Evolutionary conservation across 805 yeast genomes (phyloP).

Genomic region (Nakazawaea ambrosiae): DNA sequence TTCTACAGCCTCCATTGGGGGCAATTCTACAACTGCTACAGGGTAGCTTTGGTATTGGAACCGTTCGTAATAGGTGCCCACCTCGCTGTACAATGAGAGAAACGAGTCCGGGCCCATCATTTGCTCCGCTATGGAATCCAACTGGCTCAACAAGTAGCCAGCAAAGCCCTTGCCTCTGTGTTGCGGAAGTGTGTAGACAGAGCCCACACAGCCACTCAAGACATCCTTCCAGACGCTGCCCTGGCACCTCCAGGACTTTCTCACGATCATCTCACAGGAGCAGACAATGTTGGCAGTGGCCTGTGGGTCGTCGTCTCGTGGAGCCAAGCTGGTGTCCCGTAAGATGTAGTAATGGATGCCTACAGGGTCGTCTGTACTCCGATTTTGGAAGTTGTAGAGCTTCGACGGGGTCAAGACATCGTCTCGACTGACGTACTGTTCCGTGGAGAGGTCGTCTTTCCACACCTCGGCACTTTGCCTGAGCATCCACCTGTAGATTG

Average conservation of each 20-base stretch:
- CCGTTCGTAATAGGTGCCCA: slow-evolving; percentile 59
- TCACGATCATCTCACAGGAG: slow-evolving; percentile 22
- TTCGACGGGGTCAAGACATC: slow-evolving; percentile 12
- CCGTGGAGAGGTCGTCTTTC: slow-evolving; percentile 19
- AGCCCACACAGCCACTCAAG: slow-evolving; percentile 41
- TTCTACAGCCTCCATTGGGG: neutral
- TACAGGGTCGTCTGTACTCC: slow-evolving; percentile 9
- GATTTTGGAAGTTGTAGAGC: slow-evolving; percentile 17
- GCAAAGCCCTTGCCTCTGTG: slow-evolving; percentile 55
- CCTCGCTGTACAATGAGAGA: slow-evolving; percentile 60
- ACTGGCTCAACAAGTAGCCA: slow-evolving; percentile 30
- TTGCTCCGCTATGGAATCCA: slow-evolving; percentile 20
- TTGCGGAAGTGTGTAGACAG: slow-evolving; percentile 45
- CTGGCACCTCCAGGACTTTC: slow-evolving; percentile 14
- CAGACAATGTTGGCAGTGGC: slow-evolving; percentile 17
- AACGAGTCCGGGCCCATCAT: slow-evolving; percentile 24
- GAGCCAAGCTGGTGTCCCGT: slow-evolving; percentile 12
- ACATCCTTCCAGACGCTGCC: slow-evolving; percentile 2
- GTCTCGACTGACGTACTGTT: slow-evolving; percentile 20
- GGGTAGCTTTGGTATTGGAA: slow-evolving; percentile 46
- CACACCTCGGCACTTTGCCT: slow-evolving; percentile 17
- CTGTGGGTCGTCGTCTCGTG: slow-evolving; percentile 6
- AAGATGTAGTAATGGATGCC: slow-evolving; percentile 23
- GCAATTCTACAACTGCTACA: slow-evolving; percentile 1
- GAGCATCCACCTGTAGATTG: slow-evolving; percentile 16